Percentiles rank a stretch among this genome's conserved stretches.
These are phyloP conservation scores for Tetraselmis chui DNA, from an alignment of 139 green algal species.

Conservation along the genomic window DNA sequence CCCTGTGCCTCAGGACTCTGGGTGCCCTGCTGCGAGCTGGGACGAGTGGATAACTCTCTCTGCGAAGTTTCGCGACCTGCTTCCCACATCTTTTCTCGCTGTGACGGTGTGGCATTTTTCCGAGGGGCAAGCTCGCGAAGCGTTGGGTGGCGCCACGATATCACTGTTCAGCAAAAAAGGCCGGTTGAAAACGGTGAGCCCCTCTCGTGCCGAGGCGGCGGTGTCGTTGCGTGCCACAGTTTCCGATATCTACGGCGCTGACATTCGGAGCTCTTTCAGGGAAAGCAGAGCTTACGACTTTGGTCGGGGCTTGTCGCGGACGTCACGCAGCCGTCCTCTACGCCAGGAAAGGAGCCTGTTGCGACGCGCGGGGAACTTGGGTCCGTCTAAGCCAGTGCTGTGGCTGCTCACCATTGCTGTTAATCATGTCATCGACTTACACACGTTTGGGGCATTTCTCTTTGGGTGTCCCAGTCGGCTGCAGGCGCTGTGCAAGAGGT, in stretches of 20 bases:
- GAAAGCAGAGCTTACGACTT: constrained; percentile 53
- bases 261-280: constrained; percentile 13
- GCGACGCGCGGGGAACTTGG: constrained; percentile 38
- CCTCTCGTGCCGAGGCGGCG: background rate
- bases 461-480: constrained; percentile 47
- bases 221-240: constrained; percentile 2
- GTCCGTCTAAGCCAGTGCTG: too few species aligned
- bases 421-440: too few species aligned
- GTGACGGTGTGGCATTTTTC: constrained; percentile 57
- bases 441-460: too few species aligned
- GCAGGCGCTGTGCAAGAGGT: constrained; percentile 64
- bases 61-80: constrained; percentile 78
- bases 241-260: constrained; percentile 8
- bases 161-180: constrained; percentile 82
- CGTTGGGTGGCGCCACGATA: constrained; percentile 58
- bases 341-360: constrained; percentile 70
- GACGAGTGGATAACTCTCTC: constrained; percentile 63
- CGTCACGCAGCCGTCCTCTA: constrained; percentile 36
- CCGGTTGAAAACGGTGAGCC: constrained; percentile 56
- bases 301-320: constrained; percentile 48
- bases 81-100: constrained; percentile 53
- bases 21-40: constrained; percentile 34
- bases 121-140: constrained; percentile 19
- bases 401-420: too few species aligned
- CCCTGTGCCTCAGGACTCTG: constrained; percentile 38